Evolutionary conservation across 768 basidiomycete genomes (phyloP), one percentile per base, ranked within the genome.

Genomic region (Porphyrellus cyaneotinctus): DNA sequence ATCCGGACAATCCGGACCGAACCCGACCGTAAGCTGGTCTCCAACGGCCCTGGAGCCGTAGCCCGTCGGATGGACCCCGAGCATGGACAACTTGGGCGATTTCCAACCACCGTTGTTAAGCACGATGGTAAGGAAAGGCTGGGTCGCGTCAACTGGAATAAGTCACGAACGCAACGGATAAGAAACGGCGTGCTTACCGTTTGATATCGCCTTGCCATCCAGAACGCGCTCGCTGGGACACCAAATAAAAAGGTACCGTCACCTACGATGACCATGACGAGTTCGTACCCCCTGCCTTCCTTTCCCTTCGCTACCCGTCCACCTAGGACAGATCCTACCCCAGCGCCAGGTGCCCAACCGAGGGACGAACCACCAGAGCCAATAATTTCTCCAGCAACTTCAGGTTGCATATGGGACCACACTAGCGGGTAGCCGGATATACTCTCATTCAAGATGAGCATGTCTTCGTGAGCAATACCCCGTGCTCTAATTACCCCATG

Each of bases 41-140:
- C 79, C 81, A 1, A 72, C 61, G 0, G 63, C 60, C 1, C 66
- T 70, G 9, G 78, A 73, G 3, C 84, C 85, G 39, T 78, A 64
- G 0, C 86, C 85, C 0, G 61, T 56, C 0, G 86, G 87, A 58
- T 88, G 79, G 0, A 87, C 77, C 4, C 79, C 79, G 10, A 85
- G 68, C 81, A 88, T 80, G 0, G 84, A 86, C 14, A 79, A 58
- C 55, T 75, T 80, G 4, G 87, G 86, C 0, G 83, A 80, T 59
- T 74, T 81, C 84, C 83, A 85, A 0, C 84, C 85, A 0, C 84
- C 85, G 51, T 88, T 88, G 63, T 88, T 88, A 14, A 89, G 66
- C 1, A 88, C 72, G 56, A 88, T 72, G 0, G 84, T 87, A 24
- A 88, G 65, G 71, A 86, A 88, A 1, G 85, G 87, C 84, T 86